Base-by-base conservation (phyloP, 352 stramenopile species). In the Globisporangium cystogenes region DNA sequence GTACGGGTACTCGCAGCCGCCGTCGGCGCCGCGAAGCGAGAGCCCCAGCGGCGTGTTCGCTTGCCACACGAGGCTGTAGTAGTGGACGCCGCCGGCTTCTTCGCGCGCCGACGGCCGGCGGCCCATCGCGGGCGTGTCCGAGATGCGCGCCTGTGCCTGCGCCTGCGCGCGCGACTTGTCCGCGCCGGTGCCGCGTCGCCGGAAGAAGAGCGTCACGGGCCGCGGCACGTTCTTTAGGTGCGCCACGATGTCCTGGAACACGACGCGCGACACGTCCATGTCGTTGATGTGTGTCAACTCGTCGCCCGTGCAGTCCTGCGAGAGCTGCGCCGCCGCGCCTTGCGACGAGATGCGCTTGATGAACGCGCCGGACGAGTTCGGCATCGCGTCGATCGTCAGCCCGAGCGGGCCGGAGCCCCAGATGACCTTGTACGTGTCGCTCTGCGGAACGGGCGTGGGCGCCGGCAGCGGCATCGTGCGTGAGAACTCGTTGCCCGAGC, bases 201-300 rank as follows among this genome's bases (percentile, higher is more conserved):
- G 69, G 55, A 94, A 94, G 46, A 80, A 81, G 26, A 94, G 76
- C 14, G 81, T 91, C 46, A 94, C 79, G 0, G 83, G 83, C 10
- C 83, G 82, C 35, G 81, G 83, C 20, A 85, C 78, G 46, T 76
- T 86, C 61, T 90, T 90, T 5, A 94, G 62, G 55, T 92, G 77
- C 3, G 65, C 57, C 20, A 94, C 82, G 46, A 94, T 91, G 33
- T 91, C 79, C 23, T 79, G 67, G 62, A 92, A 94, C 21, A 71
- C 63, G 53, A 94, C 60, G 26, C 66, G 77, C 18, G 60, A 68
- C n/a, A 92, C 74, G 55, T 92, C 78, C 63, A 92, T 87, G 45
- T 91, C 82, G 55, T 94, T 94, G 55, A 94, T 92, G 55, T 91
- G 76, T 15, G 78, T 90, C 47, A 94, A 67, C 41, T 85, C 80